Conservation (phyloP, 75 land plant species). For the Selaginella tamariscina region DNA sequence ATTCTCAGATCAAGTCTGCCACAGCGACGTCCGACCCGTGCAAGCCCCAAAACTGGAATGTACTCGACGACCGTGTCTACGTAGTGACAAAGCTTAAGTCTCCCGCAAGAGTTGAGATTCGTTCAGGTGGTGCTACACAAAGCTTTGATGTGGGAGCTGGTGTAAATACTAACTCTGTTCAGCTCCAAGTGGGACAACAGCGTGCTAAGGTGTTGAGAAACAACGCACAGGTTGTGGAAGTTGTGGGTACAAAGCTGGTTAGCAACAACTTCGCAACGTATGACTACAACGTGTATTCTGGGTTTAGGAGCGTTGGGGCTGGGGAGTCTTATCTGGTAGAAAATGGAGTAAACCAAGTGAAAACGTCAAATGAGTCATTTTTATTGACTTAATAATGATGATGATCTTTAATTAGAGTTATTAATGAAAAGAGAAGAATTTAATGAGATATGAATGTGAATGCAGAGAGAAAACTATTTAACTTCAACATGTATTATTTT, state of each 20-base stretch:
- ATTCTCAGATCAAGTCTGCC: conserved; percentile 6
- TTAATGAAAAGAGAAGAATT: too few relatives aligned
- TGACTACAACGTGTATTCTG: conserved; percentile 13
- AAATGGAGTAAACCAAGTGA: too few relatives aligned
- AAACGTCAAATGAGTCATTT: too few relatives aligned
- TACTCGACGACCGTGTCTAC: conserved; percentile 4
- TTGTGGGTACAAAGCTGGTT: neutral
- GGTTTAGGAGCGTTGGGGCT: too few relatives aligned
- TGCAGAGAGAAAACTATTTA: too few relatives aligned
- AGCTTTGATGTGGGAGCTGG: conserved; percentile 2
- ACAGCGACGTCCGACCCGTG: conserved; percentile 5
- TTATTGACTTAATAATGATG: too few relatives aligned
- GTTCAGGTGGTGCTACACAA: neutral
- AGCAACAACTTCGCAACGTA: neutral
- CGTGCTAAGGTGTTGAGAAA: neutral
- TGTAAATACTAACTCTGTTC: neutral
- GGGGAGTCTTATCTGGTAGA: too few relatives aligned
- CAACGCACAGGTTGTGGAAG: neutral
- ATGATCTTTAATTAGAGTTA: too few relatives aligned
- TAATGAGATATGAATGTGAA: too few relatives aligned
- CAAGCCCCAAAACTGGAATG: neutral
- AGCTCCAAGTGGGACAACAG: conserved; percentile 12
- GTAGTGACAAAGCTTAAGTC: conserved; percentile 7
- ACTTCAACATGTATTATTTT: too few relatives aligned
- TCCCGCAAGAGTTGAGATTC: conserved; percentile 5